Conservation (phyloP, 192 early-diverging fungal species). For the Globomyces pollinis-pini region DNA sequence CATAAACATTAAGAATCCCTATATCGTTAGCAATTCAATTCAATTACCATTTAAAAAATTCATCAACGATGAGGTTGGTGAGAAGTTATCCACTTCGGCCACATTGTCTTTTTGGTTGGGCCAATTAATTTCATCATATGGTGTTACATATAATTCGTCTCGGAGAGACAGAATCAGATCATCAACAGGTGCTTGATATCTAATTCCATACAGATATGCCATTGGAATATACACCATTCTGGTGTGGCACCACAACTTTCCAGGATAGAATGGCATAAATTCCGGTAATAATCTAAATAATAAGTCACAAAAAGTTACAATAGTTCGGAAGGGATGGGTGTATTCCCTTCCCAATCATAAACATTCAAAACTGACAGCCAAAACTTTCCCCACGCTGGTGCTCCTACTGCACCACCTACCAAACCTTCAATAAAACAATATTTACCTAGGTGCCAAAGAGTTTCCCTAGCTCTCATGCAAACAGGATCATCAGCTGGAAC, state of each 20-base stretch:
- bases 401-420: conserved; percentile 76
- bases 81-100: conserved; percentile 70
- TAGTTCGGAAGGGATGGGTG: conserved; percentile 91
- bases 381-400: conserved; percentile 97
- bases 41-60: conserved; percentile 71
- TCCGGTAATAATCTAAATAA: conserved; percentile 71
- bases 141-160: conserved; percentile 81
- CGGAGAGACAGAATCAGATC: conserved; percentile 70
- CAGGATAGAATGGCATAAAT: conserved; percentile 73
- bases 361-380: conserved; percentile 86
- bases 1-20: conserved; percentile 62
- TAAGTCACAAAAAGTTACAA: conserved; percentile 43
- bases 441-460: conserved; percentile 77
- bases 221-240: conserved; percentile 92
- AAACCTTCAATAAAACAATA: too few species aligned
- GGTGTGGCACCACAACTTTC: conserved; percentile 91
- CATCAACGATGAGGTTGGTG: conserved; percentile 71
- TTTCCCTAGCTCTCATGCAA: conserved; percentile 69
- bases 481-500: conserved; percentile 79
- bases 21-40: too few species aligned
- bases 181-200: conserved; percentile 48
- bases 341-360: conserved; percentile 95
- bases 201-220: conserved; percentile 79
- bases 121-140: conserved; percentile 86
- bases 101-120: conserved; percentile 71